phyloP scores from a whole-genome alignment of 2,329 filamentous ascomycete genomes.

The Colletotrichum incanum region DNA sequence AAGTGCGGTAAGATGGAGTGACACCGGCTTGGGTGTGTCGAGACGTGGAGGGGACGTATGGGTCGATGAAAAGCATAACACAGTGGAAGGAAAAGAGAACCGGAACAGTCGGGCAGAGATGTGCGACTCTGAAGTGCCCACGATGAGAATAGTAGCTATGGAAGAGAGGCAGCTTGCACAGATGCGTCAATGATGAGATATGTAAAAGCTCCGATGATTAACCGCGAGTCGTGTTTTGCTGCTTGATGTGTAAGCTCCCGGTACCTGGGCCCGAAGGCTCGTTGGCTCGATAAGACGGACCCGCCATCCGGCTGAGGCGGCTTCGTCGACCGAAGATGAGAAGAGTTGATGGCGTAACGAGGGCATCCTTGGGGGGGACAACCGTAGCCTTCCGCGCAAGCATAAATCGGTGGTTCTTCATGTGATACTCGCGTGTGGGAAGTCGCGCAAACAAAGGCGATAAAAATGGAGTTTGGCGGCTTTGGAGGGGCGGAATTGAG shows the following conservation, averaged over 20 bases:
- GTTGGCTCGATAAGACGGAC: slow-evolving; percentile 36
- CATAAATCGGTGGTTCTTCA: slow-evolving; percentile 2
- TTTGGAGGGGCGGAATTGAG: slow-evolving; percentile 38
- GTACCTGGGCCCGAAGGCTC: slow-evolving; percentile 38
- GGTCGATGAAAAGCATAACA: background rate
- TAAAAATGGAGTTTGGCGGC: slow-evolving; percentile 9
- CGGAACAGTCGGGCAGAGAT: slow-evolving; percentile 2
- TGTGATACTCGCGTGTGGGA: slow-evolving; percentile 33
- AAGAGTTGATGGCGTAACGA: background rate
- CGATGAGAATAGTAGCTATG: slow-evolving; percentile 5
- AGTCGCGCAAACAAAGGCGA: background rate
- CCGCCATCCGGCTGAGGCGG: slow-evolving; percentile 40
- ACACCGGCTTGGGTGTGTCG: background rate
- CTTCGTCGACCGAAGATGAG: slow-evolving; percentile 29
- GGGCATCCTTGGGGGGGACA: background rate
- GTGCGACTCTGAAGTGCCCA: background rate
- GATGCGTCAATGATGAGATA: slow-evolving; percentile 8
- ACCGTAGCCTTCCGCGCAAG: background rate
- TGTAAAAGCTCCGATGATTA: slow-evolving; percentile 17
- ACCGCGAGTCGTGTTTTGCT: slow-evolving; percentile 6
- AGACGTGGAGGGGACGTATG: background rate
- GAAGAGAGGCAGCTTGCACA: slow-evolving; percentile 2
- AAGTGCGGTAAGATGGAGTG: background rate
- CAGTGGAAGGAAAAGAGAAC: background rate
- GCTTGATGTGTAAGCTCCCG: slow-evolving; percentile 20